phyloP scores from a whole-genome alignment of 306 rosid species.

The Dryas drummondii region DNA sequence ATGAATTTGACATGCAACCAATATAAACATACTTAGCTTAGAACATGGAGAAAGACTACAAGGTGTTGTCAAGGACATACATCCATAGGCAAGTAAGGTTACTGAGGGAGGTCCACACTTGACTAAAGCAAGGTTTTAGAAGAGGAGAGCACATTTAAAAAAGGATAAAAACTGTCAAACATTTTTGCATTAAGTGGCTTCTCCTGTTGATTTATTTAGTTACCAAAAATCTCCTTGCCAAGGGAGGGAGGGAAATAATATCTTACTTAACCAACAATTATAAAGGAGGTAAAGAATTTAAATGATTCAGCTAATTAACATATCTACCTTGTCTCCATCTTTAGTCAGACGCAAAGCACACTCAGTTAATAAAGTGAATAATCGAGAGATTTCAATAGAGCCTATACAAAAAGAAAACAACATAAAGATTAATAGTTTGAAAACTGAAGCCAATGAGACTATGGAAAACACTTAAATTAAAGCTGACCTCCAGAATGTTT shows the following conservation, averaged over 20 bases:
- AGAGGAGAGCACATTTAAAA: too few relatives aligned
- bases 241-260: background rate
- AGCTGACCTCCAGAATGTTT: slow-evolving; percentile 55
- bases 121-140: too few relatives aligned
- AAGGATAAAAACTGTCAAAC: too few relatives aligned
- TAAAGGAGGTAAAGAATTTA: background rate
- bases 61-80: too few relatives aligned
- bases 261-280: background rate
- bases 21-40: background rate
- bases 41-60: too few relatives aligned
- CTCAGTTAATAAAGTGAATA: slow-evolving; percentile 55
- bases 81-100: too few relatives aligned
- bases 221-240: background rate
- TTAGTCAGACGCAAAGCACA: slow-evolving; percentile 75
- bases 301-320: slow-evolving; percentile 1
- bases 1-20: background rate
- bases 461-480: slow-evolving; percentile 1
- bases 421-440: background rate
- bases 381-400: slow-evolving; percentile 40
- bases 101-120: too few relatives aligned
- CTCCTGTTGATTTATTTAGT: background rate
- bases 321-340: slow-evolving; percentile 86
- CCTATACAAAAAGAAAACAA: slow-evolving; percentile 33
- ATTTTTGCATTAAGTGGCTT: background rate
- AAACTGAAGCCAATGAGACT: background rate